Percentiles rank a stretch among this genome's conserved stretches.
These are phyloP conservation scores for Rhizophagus prolifer DNA, from an alignment of 192 early-diverging fungal genomes.

Conservation along the genomic window DNA sequence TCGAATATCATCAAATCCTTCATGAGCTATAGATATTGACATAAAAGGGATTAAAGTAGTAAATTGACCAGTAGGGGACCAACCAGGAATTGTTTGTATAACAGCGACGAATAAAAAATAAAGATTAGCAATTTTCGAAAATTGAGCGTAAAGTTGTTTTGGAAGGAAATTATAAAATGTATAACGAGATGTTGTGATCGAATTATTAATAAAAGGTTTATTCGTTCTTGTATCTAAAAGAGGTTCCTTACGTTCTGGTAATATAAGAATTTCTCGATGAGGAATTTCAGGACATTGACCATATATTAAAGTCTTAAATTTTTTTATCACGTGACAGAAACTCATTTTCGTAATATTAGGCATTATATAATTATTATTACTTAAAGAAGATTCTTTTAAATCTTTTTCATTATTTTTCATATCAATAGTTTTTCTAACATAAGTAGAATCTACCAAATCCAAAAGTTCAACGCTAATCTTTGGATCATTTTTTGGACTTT, in stretches of 20 bases:
- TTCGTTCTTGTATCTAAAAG: conserved; percentile 46
- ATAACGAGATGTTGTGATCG: conserved; percentile 64
- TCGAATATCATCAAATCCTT: conserved; percentile 71
- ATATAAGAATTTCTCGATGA: background rate
- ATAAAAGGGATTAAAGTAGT: conserved; percentile 81
- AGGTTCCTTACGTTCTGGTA: conserved; percentile 30
- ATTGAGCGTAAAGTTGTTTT: conserved; percentile 63
- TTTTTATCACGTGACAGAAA: background rate
- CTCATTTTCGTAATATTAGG: background rate
- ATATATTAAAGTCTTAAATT: background rate
- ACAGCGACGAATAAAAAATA: conserved; percentile 67
- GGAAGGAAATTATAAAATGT: conserved; percentile 59
- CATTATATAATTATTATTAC: too few relatives aligned
- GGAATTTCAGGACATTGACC: background rate
- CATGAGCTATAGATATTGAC: conserved; percentile 72
- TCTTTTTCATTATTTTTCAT: too few relatives aligned
- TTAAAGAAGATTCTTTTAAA: too few relatives aligned
- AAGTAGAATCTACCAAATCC: too few relatives aligned
- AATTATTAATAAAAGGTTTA: conserved; percentile 55
- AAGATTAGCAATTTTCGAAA: conserved; percentile 68
- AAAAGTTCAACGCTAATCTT: too few relatives aligned
- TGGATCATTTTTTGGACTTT: too few relatives aligned
- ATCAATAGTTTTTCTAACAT: too few relatives aligned
- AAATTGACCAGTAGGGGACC: conserved; percentile 77
- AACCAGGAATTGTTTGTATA: conserved; percentile 61